Conservation (phyloP, 371 early-diverging fungal species). For the Apophysomyces trapeziformis region DNA sequence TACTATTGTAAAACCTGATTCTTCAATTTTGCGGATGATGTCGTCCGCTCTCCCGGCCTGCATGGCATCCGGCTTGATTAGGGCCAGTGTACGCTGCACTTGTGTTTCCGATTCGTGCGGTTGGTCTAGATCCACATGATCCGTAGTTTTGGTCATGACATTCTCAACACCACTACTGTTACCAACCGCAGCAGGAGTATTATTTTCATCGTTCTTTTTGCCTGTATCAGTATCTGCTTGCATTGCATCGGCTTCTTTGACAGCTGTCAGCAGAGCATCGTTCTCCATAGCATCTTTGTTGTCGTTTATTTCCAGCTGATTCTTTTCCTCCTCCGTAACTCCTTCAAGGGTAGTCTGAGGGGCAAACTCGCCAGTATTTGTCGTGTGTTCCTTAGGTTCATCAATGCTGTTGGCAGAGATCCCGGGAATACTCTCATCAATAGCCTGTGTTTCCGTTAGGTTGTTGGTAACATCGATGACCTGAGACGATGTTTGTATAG, state of each 20-base stretch:
- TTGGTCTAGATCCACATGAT: slow-evolving; percentile 29
- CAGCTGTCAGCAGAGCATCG: not conserved
- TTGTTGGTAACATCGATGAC: not conserved
- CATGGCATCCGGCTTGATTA: slow-evolving; percentile 48
- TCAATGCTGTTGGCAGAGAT: not conserved
- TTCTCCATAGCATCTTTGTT: not conserved
- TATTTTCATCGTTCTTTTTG: not conserved
- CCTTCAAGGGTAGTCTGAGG: slow-evolving; percentile 5
- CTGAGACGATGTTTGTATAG: not conserved
- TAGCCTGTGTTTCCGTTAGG: no score
- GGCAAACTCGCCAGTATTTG: not conserved
- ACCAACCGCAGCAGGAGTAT: not conserved
- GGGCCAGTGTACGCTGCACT: slow-evolving; percentile 34
- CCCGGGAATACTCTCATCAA: no score
- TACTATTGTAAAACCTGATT: slow-evolving; percentile 65
- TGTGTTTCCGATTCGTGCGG: slow-evolving; percentile 67
- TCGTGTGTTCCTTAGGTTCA: not conserved
- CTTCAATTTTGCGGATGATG: slow-evolving; percentile 59
- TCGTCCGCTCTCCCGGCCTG: slow-evolving; percentile 51
- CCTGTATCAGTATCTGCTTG: not conserved
- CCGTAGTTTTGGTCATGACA: not conserved
- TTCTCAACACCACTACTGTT: not conserved
- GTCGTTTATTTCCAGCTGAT: not conserved
- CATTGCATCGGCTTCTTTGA: not conserved
- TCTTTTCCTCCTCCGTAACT: not conserved